Evolutionary conservation across 2,329 filamentous ascomycete species (phyloP), one percentile per base, ranked within the genome.

Genomic region (Sarocladiaceae sp.): DNA sequence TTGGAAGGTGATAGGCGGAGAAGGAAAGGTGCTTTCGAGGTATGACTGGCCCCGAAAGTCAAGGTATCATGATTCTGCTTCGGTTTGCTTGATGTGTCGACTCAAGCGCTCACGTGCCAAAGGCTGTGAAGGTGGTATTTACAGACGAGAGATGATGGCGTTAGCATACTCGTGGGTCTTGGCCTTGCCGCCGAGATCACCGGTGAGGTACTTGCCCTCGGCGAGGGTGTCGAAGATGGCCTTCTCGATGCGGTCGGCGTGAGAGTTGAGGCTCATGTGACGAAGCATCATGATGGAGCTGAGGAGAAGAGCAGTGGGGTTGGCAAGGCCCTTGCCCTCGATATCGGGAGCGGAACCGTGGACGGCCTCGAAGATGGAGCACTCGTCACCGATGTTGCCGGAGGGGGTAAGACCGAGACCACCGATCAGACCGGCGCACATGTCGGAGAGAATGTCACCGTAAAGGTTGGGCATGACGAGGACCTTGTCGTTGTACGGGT

Each of bases 281-380:
- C 93, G 84, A 78, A 98, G 73, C 93, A 98, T 97, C 93, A 98
- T 97, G 74, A 97, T 93, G 67, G 87, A 94, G 68, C 81, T 88
- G 61, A 97, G 85, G 53, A 98, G 82, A 57, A 98, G 82, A 48
- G 93, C 93, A 50, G 93, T 97, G 51, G 93, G 93, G 80, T 98
- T 98, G 61, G 93, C 93, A 56, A 97, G 84, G 55, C 80, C 85
- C 81, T 96, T 89, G 68, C 91, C 91, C 53, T 88, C 89, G 65
- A 97, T 97, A 68, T 97, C 91, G 49, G 91, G 91, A 48, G 91
- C 91, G 54, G 89, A 95, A 58, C 91, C 91, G 77, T 98, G 93
- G 60, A 98, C 93, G 59, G 93, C 93, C 76, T 98, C 93, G 75
- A 98, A 98, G 75, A 97, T 96, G 66, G 88, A 95, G 84, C 89